These are phyloP conservation scores for Guillardia theta DNA, from an alignment of 78 protist genomes.

Conservation along the genomic window DNA sequence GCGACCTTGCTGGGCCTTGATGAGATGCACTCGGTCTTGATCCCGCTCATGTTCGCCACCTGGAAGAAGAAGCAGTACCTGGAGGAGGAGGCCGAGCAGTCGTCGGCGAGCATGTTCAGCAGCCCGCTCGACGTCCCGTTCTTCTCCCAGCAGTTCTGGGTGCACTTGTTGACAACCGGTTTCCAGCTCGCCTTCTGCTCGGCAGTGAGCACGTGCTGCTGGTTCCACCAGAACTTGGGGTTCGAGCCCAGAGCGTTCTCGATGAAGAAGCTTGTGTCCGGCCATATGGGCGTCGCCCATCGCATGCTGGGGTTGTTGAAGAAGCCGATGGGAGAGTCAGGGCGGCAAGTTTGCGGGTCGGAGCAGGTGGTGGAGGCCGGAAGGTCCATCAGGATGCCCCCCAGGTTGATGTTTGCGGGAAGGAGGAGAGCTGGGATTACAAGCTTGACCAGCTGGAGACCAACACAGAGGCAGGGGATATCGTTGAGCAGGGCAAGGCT, in stretches of 20 bases:
- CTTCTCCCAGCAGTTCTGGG: background rate
- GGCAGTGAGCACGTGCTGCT: background rate
- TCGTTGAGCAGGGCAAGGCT: background rate
- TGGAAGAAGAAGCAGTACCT: background rate
- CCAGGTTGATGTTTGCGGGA: too few species aligned
- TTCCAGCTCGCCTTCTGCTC: too few species aligned
- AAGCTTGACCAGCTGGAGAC: too few species aligned
- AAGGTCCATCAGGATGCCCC: too few species aligned
- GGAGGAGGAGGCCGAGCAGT: background rate
- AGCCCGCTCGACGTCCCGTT: background rate
- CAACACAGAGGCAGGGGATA: background rate
- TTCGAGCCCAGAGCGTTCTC: background rate
- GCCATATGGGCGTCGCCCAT: too few species aligned
- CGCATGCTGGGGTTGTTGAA: too few species aligned
- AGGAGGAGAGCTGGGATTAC: too few species aligned
- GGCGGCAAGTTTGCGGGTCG: too few species aligned
- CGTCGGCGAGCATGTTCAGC: background rate
- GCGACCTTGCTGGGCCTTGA: too few species aligned
- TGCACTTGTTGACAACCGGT: too few species aligned
- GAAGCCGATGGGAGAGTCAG: too few species aligned
- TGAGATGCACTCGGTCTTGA: background rate
- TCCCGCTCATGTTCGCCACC: background rate
- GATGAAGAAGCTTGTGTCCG: background rate
- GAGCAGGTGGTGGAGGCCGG: too few species aligned
- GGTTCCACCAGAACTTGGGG: background rate